Base-by-base conservation (phyloP, 2,329 filamentous ascomycete species). In the Pseudogymnoascus pannorum region DNA sequence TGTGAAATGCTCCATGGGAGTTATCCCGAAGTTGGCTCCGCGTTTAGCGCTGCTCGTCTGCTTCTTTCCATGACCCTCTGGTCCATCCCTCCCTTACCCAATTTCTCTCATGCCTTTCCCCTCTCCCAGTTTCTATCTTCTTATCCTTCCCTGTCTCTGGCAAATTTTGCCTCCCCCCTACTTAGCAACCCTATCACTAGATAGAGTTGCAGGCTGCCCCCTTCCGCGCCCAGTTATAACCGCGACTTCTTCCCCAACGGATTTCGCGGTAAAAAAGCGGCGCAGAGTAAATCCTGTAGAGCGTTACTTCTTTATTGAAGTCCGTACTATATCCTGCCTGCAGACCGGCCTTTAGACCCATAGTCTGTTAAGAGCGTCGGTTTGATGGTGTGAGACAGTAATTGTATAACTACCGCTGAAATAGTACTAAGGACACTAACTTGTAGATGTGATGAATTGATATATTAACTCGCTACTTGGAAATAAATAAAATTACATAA, bases 261-360 rank as follows among this genome's bases (percentile, higher is more conserved):
- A 85, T 88, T 82, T 85, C 85, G 85, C 91, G 91, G 87, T 96
- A 96, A 86, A 96, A 89, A 86, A 85, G 83, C 92, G 84, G 91
- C 91, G 89, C 81, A 96, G 81, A 96, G 76, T 70, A 81, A 94
- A 77, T 71, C 73, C 69, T 54, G 48, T 54, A 75, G 75, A 71
- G 70, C 74, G 73, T 69, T 69, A 72, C 71, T 74, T 79, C 75
- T 65, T 69, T 64, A 60, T 66, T 66, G 61, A 65, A 72, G 78
- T 76, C 76, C 75, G 72, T 74, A 26, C 48, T 54, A 54, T 76
- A 76, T 81, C 88, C 92, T 79, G 80, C 87, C 87, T 86, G 88
- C 90, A 93, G 89, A 93, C 86, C 87, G 85, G 83, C 83, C 73
- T 79, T 77, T 79, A 84, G 83, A 81, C 77, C 71, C 26, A 48